Evolutionary conservation across 2,329 filamentous ascomycete genomes (phyloP), one percentile per base, ranked within the genome.

Genomic region (Aspergillus sojae): DNA sequence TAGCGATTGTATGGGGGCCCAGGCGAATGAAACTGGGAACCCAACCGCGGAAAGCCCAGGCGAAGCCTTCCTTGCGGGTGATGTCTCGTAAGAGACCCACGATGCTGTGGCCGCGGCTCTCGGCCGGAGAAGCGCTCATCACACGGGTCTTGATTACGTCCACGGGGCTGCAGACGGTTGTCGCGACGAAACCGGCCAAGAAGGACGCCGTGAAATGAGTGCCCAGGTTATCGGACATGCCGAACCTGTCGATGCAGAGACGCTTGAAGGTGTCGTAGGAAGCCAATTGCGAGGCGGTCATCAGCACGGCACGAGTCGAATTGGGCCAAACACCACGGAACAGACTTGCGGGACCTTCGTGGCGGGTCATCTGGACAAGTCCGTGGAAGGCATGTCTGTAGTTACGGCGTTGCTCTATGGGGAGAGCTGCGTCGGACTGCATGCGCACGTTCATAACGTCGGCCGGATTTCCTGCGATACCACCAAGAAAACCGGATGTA

Each of bases 361-460:
- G 88, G 61, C 90, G 86, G n/a, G 89, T 86, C 92, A 98, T 97
- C 68, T 92, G 89, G 30, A 91, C 80, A 72, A 98, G 83, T 32
- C 95, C 95, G 75, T 98, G 90, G 55, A 97, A 78, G 3, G 94
- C 95, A 77, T 98, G 87, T 67, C 88, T 90, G 82, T 99, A 99
- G 79, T 96, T 95, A 62, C 94, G 87, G 55, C 92, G 88, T 73
- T 96, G 83, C 5, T 85, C 85, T 0, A 81, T 73, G 0, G 93
- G 91, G 1, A 97, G 87, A 0, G 93, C 88, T 2, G 91, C 89
- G 71, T 91, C 95, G 80, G 96, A 92, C 81, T 99, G 95, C 95
- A 99, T 99, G 69, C 95, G 92, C 57, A 99, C 95, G 79, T 99
- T 99, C 73, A 97, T 85, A 39, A 99, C 93, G 77, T 99, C 95